Evolutionary conservation across 352 stramenopile species (phyloP), one percentile per base, ranked within the genome.

Genomic region (Plasmopara muralis): DNA sequence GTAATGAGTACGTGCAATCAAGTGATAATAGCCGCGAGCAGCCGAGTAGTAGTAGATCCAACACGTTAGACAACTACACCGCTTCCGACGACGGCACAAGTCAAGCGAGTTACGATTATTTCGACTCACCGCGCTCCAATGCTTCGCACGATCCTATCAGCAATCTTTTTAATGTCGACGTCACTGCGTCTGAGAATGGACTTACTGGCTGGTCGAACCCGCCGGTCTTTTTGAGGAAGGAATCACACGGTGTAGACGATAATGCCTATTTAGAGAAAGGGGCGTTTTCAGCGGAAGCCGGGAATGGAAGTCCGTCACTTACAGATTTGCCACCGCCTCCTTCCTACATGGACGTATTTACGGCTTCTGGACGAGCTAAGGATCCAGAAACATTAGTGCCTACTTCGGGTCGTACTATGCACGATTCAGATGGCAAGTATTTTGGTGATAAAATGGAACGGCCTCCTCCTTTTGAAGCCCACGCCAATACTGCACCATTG

Each of bases 321-420:
- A 61, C 61, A 25, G 54, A 47, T 20, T 34, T 82, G 15, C 61
- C 66, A 5, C 69, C 76, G 35, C 74, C 74, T 25, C 73, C 76
- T 5, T 53, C 69, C 7, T 87, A 87, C 59, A 56, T 69, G 47
- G 69, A 82, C 41, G 57, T 82, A 6, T 81, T 81, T 47, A 81
- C 70, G 13, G 51, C 68, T 34, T 77, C 67, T 28, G 70, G 70
- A 14, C 57, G 66, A 16, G 52, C 55, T 0, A 68, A 68, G n/a
- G 68, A 69, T 39, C 34, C 42, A 18, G 16, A 50, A 12, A 35
- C 20, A 9, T 1, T 60, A 20, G 42, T 53, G 10, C 55, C 60
- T 8, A 37, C 55, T 34, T 66, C 59, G 20, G 31, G 55, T 48
- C 51, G 50, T 18, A 68, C 50, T 50, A 57, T 55, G 34, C 49